Conservation (phyloP, 768 basidiomycete species). For the Agaricus bisporus region DNA sequence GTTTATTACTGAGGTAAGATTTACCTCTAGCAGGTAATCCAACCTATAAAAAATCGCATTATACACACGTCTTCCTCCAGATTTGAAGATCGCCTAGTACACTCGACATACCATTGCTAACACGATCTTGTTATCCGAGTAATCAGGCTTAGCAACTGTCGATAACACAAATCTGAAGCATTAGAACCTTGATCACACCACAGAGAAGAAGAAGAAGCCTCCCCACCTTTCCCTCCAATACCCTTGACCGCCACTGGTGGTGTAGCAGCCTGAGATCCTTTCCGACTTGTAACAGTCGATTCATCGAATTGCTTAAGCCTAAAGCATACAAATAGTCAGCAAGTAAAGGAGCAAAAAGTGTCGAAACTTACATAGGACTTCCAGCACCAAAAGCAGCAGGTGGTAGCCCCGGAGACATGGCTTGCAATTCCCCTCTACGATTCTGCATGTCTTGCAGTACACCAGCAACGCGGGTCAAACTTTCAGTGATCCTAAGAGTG, state of each 20-base stretch:
- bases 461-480: conserved; percentile 45
- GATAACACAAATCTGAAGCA: neutral
- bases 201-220: conserved; percentile 9
- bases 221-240: conserved; percentile 78
- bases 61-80: too few species aligned
- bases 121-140: conserved; percentile 97
- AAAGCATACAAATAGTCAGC: too few species aligned
- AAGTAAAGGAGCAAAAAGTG: neutral
- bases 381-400: conserved; percentile 68
- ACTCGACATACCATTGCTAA: conserved; percentile 75
- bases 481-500: conserved; percentile 30
- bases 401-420: conserved; percentile 38
- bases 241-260: conserved; percentile 83
- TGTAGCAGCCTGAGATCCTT: conserved; percentile 67
- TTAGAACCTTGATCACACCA: conserved; percentile 1
- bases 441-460: conserved; percentile 43
- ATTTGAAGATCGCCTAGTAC: neutral
- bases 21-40: conserved; percentile 98
- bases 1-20: conserved; percentile 96
- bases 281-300: conserved; percentile 63
- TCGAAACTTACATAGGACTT: conserved; percentile 56
- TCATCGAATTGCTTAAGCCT: conserved; percentile 81
- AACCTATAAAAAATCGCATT: conserved; percentile 43
- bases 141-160: conserved; percentile 92
- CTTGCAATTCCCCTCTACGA: conserved; percentile 24